Evolutionary conservation across 2,329 filamentous ascomycete species (phyloP), one percentile per base, ranked within the genome.

Genomic region (Penicillium corylophilum): DNA sequence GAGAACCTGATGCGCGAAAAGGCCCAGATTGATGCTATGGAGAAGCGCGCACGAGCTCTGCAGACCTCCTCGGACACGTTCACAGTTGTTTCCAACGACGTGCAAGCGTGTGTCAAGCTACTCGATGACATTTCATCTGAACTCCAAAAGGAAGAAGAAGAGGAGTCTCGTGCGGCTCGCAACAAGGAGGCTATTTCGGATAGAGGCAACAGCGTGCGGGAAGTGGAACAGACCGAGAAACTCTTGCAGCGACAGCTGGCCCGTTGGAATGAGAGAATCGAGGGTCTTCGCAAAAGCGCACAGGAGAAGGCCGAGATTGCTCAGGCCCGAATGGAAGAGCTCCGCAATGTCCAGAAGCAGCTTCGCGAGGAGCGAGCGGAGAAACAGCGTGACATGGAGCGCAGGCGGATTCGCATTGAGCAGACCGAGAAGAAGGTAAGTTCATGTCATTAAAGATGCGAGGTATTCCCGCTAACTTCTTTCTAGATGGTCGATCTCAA

Each of bases 361-460:
- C 77, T 97, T 54, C 88, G 87, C 0, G 88, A 93, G 66, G 93
- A 99, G 78, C 82, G 92, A 56, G 83, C 82, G 1, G 90, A 94
- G 48, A 95, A 95, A 74, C 87, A 87, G 29, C 87, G 90, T 51
- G 93, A 97, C 67, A 95, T 97, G 76, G 94, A 99, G 77, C 85
- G 88, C 67, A 81, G 92, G 64, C 84, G 89, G 61, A 90, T 96
- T n/a, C 81, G 92, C 54, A 97, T 99, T 58, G 94, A 99, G 74
- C 91, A 96, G 77, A 96, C 90, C 8, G 93, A 97, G 81, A 97
- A 97, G 78, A 97, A 97, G 89, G 91, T 91, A 78, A 63, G 78
- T 67, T 53, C 6, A 8, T 7, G 6, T 40, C 4, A 9, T 45
- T 9, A 0, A 4, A 7, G 18, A 15, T 28, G 5, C n/a, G 4